Percentiles rank a stretch among this genome's conserved stretches.
Evolutionary conservation across 768 basidiomycete species (phyloP).

Genomic region (Infundibulicybe gibba): DNA sequence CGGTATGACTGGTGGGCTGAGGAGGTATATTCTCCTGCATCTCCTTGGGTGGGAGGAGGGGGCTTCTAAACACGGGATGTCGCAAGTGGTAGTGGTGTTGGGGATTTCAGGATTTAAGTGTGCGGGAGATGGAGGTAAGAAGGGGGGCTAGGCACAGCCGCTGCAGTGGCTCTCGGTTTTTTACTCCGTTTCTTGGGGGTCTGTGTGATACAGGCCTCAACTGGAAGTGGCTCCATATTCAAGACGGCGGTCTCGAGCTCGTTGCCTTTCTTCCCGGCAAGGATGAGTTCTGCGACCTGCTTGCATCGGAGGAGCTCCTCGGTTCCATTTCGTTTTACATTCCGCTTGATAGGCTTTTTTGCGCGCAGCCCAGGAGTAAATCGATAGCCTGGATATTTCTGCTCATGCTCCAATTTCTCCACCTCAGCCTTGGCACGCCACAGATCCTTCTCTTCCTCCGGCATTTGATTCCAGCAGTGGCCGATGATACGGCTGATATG

Average conservation of each 20-base stretch:
- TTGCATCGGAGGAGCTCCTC: conserved; percentile 47
- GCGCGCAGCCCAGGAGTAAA: conserved; percentile 44
- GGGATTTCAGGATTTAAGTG: background rate
- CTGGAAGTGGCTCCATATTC: conserved; percentile 16
- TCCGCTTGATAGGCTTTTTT: conserved; percentile 43
- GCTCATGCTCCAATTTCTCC: conserved; percentile 46
- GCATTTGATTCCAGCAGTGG: conserved; percentile 50
- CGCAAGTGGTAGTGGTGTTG: background rate
- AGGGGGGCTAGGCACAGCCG: background rate
- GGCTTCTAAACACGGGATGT: conserved; percentile 23
- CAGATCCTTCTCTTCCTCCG: conserved; percentile 44
- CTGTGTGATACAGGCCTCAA: conserved; percentile 5
- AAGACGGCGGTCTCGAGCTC: conserved; percentile 44
- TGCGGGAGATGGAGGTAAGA: background rate
- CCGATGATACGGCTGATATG: conserved; percentile 57
- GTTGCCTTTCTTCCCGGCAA: conserved; percentile 45
- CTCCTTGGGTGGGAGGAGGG: conserved; percentile 21
- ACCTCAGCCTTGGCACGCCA: conserved; percentile 48
- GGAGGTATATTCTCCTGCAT: background rate
- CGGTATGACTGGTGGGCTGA: conserved; percentile 1
- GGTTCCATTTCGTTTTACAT: conserved; percentile 45
- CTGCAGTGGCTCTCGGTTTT: background rate
- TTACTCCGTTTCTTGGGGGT: no score
- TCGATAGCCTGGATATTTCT: conserved; percentile 50
- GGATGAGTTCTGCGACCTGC: conserved; percentile 45